A percentile compares a stretch with the other conserved stretches of the same genome.
phyloP scores from a whole-genome alignment of 108 stramenopile species.

The Stephanodiscus triporus region DNA sequence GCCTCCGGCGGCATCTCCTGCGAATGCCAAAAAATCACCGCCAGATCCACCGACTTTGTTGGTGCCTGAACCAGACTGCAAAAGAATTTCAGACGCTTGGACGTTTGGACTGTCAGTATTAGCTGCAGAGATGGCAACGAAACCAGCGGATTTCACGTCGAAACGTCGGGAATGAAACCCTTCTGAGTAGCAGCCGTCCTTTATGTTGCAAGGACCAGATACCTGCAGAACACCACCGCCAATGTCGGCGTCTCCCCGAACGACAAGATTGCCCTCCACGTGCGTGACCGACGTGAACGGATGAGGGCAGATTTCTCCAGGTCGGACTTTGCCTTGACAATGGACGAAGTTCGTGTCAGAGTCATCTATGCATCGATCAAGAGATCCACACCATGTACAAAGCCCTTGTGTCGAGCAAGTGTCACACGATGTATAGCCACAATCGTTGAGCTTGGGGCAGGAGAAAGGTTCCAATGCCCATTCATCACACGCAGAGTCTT shows the following conservation, averaged over 20 bases:
- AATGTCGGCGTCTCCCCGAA: constrained; percentile 18
- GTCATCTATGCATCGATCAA: constrained; percentile 25
- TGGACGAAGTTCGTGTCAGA: constrained; percentile 20
- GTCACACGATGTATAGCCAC: background rate
- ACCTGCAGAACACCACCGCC: constrained; percentile 29
- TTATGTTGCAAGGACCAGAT: constrained; percentile 33
- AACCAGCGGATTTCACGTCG: constrained; percentile 32
- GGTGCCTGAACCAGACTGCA: constrained; percentile 26
- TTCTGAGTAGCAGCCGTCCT: constrained; percentile 15
- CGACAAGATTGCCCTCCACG: constrained; percentile 32
- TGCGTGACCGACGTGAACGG: constrained; percentile 22
- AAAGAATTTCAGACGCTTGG: constrained; percentile 24
- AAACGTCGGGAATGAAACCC: constrained; percentile 33
- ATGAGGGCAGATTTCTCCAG: constrained; percentile 12
- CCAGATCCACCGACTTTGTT: constrained; percentile 38
- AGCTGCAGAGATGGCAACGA: constrained; percentile 27
- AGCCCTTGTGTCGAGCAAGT: constrained; percentile 3
- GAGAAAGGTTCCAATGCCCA: constrained; percentile 23
- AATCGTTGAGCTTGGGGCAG: background rate
- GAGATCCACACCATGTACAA: constrained; percentile 33
- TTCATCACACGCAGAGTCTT: constrained; percentile 10
- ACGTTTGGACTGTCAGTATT: constrained; percentile 22
- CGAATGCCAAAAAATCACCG: constrained; percentile 30
- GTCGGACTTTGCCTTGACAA: constrained; percentile 28
- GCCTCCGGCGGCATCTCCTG: constrained; percentile 38